These are phyloP conservation scores for Ophiosphaerella herpotricha DNA, from an alignment of 2,329 filamentous ascomycete species.

Conservation along the genomic window DNA sequence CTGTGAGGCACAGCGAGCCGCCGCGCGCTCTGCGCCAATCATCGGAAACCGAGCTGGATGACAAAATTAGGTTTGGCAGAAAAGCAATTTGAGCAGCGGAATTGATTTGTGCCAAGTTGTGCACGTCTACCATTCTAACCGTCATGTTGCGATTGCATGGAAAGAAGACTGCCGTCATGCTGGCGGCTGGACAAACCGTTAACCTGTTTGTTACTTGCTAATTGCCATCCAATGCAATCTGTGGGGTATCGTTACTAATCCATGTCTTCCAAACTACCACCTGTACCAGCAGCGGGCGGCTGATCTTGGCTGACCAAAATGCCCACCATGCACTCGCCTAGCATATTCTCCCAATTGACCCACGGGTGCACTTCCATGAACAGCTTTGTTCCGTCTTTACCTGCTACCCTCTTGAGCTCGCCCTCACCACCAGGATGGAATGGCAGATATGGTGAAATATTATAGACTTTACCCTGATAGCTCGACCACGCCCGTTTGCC, in stretches of 20 bases:
- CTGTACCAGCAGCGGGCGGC: constrained; percentile 20
- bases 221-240: constrained; percentile 1
- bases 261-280: constrained; percentile 60
- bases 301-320: constrained; percentile 63
- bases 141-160: not conserved
- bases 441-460: constrained; percentile 7
- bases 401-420: constrained; percentile 77
- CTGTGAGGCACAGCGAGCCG: no score
- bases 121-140: no score
- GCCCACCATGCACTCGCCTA: constrained; percentile 65
- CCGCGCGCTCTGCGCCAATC: no score
- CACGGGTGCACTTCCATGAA: constrained; percentile 69
- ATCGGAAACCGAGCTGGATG: not conserved
- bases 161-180: not conserved
- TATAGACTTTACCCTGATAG: constrained; percentile 72
- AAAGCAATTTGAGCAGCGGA: not conserved
- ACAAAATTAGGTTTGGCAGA: not conserved
- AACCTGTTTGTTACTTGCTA: not conserved
- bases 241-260: constrained; percentile 50
- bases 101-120: not conserved
- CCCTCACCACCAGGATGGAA: constrained; percentile 74
- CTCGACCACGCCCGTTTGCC: constrained; percentile 89
- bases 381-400: constrained; percentile 69
- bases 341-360: constrained; percentile 72
- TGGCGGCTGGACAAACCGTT: not conserved